phyloP scores from a whole-genome alignment of 1,139 yeast genomes.

The Magnusiomyces paraingens region DNA sequence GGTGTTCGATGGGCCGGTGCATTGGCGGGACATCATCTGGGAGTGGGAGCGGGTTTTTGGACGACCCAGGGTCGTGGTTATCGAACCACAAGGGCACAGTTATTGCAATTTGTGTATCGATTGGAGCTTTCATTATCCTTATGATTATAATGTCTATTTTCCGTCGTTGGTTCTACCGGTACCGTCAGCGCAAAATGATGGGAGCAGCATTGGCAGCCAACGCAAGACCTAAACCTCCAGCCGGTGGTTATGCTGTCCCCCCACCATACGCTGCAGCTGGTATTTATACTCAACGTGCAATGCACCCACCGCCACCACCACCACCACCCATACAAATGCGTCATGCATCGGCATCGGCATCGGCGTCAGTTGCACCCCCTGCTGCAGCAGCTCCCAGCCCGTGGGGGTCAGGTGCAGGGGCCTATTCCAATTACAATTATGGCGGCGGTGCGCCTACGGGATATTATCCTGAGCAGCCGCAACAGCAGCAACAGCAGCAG shows the following conservation, averaged over 20 bases:
- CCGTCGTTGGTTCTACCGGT: not conserved
- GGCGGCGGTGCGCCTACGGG: not conserved
- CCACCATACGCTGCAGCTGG: slow-evolving; percentile 31
- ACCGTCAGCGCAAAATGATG: not conserved
- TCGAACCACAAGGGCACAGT: slow-evolving; percentile 16
- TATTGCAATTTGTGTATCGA: slow-evolving; percentile 20
- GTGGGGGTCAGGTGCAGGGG: not conserved
- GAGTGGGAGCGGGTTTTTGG: slow-evolving; percentile 6
- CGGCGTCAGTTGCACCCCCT: slow-evolving; percentile 24
- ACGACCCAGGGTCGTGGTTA: slow-evolving; percentile 17
- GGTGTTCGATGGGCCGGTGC: slow-evolving; percentile 32
- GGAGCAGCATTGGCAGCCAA: slow-evolving; percentile 21
- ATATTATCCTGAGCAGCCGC: not conserved
- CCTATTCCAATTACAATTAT: slow-evolving; percentile 25
- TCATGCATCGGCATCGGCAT: not conserved
- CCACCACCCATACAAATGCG: not conserved
- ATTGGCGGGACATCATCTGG: slow-evolving; percentile 23
- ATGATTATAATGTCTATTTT: not conserved
- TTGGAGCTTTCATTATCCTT: slow-evolving; percentile 13
- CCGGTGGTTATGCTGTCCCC: slow-evolving; percentile 26
- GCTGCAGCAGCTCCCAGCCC: slow-evolving; percentile 18
- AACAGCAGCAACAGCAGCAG: not conserved
- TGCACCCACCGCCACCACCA: not conserved
- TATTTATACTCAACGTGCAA: slow-evolving; percentile 31
- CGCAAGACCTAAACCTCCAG: slow-evolving; percentile 31